Evolutionary conservation across 129 eudicot species (phyloP), one percentile per base, ranked within the genome.

Genomic region (Dittrichia graveolens): DNA sequence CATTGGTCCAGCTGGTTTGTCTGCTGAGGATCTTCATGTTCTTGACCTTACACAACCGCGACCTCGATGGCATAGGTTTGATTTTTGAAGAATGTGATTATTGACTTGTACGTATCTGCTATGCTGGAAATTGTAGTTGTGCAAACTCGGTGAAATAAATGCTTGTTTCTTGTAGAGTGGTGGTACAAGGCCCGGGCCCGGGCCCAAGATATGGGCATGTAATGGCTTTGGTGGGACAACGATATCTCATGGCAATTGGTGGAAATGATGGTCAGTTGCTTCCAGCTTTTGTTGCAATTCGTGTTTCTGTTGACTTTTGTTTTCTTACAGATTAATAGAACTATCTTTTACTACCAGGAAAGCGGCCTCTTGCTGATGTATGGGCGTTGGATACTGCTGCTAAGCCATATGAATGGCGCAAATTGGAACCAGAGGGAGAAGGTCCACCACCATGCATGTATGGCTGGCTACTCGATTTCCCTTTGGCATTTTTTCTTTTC

Each of bases 391-490:
- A 94, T 79, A 94, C 98, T 37, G 98, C 98, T 75, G 98, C 98
- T 39, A 92, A 92, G 81, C 96, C 98, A n/a, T 94, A 94, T 48
- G 98, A 94, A 80, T 94, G 98, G 97, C 83, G 98, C 69, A 94
- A 90, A 69, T 72, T 92, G 81, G 96, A 94, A 78, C 96, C 93
- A 13, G 98, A 94, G 80, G 98, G 98, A 56, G 96, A 94, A 73
- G 98, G 98, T 59, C 98, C 98, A 40, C 98, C 96, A 74, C 98
- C 98, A 41, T 94, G 98, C 96, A 94, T 94, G 96, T 94, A 86
- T 77, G 74, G 71, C 50, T 77, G 74, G 71, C 50, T 54, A 41
- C 78, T 50, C 12, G 14, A 5, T 56, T 57, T 66, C 5, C 56
- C 48, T 66, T 60, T 69, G 46, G 18, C 37, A 58, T 57, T n/a